These are phyloP conservation scores for Penicillium argentinense DNA, from an alignment of 495 filamentous ascomycete species.

Conservation along the genomic window DNA sequence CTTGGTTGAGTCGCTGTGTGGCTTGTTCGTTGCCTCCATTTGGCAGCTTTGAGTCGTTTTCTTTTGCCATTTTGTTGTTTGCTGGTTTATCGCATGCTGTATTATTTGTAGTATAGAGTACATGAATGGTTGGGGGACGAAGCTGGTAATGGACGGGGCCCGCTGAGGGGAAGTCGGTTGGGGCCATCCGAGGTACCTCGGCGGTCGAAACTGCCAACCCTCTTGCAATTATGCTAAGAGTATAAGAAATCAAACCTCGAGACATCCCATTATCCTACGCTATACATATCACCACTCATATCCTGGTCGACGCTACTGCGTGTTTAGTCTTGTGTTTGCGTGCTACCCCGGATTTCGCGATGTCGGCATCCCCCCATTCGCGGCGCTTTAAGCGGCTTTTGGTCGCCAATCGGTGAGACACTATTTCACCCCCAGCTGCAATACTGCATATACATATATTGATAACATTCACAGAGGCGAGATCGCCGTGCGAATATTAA, in stretches of 20 bases:
- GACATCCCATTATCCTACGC: too few relatives aligned
- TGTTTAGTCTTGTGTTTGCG: constrained; percentile 3
- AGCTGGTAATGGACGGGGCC: background rate
- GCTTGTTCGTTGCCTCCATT: constrained; percentile 22
- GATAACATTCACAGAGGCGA: constrained; percentile 47
- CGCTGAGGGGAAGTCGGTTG: constrained; percentile 17
- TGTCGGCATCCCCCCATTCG: constrained; percentile 26
- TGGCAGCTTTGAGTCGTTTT: constrained; percentile 9
- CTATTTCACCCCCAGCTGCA: background rate
- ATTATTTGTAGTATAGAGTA: background rate
- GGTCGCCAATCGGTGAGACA: constrained; percentile 58
- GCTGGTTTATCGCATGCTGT: background rate
- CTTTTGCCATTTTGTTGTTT: constrained; percentile 16
- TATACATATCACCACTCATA: too few relatives aligned
- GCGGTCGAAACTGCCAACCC: too few relatives aligned
- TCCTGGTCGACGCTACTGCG: too few relatives aligned
- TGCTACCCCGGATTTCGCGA: constrained; percentile 13
- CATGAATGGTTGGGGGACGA: constrained; percentile 13
- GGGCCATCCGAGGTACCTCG: constrained; percentile 18
- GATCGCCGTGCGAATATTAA: constrained; percentile 59
- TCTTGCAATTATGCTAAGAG: too few relatives aligned
- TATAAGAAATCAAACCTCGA: background rate
- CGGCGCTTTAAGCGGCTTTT: constrained; percentile 52
- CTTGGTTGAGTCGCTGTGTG: constrained; percentile 34
- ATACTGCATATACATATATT: background rate